Evolutionary conservation across 768 basidiomycete species (phyloP).

Genomic region (Boletus pseudopeckii): DNA sequence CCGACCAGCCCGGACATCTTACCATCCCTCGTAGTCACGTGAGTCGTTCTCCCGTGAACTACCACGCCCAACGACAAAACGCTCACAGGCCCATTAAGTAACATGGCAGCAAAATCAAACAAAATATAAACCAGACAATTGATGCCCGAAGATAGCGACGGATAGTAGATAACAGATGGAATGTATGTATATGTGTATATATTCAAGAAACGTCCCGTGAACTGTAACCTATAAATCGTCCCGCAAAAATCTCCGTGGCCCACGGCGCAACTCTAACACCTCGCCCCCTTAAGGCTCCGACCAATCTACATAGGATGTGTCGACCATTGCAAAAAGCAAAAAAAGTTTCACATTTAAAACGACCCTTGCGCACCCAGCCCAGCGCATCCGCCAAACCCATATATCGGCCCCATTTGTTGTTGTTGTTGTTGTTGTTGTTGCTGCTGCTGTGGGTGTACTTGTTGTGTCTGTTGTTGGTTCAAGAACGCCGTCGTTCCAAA

Average conservation of each 20-base stretch:
- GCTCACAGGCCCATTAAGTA: too few species aligned
- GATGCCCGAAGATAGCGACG: background rate
- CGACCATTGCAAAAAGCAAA: background rate
- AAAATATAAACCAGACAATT: background rate
- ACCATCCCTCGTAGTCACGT: too few species aligned
- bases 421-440: constrained; percentile 18
- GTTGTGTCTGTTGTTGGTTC: constrained; percentile 18
- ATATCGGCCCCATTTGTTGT: constrained; percentile 3
- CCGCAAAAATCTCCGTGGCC: background rate
- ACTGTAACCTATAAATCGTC: background rate
- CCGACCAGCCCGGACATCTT: too few species aligned
- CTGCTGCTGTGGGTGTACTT: constrained; percentile 8
- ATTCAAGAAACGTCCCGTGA: constrained; percentile 4
- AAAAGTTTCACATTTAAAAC: constrained; percentile 6
- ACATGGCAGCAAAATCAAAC: background rate
- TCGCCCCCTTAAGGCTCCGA: too few species aligned
- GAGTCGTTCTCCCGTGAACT: too few species aligned
- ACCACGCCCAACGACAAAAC: too few species aligned
- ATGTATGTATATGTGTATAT: background rate
- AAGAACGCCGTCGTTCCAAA: constrained; percentile 14
- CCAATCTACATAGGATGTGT: background rate
- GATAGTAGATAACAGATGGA: background rate
- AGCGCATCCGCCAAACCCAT: constrained; percentile 18
- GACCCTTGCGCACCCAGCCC: constrained; percentile 15
- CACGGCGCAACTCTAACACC: background rate